These are phyloP conservation scores for Echeveria elegans DNA, from an alignment of 164 flowering plant species.

Conservation along the genomic window DNA sequence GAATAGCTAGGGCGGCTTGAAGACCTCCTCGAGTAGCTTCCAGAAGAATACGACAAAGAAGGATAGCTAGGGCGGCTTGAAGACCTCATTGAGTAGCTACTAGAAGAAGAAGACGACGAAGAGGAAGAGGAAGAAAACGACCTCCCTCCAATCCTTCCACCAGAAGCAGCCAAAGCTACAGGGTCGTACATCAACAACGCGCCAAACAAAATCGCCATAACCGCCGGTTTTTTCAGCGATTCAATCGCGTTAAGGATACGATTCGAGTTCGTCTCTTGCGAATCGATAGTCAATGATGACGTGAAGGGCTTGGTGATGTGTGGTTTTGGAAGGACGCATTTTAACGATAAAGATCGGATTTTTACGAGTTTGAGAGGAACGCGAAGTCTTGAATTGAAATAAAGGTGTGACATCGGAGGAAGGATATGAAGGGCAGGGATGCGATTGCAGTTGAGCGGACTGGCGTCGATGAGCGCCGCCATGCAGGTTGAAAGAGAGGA, in stretches of 20 bases:
- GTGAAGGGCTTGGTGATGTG: not conserved
- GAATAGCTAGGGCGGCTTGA: too few relatives aligned
- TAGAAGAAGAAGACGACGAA: too few relatives aligned
- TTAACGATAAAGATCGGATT: constrained; percentile 2
- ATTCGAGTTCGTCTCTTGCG: not conserved
- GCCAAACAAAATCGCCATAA: constrained; percentile 51
- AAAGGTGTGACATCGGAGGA: constrained; percentile 6
- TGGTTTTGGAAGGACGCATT: constrained; percentile 10
- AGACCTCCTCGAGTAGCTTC: too few relatives aligned
- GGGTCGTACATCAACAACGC: constrained; percentile 51
- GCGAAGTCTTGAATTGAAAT: not conserved
- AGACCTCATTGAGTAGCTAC: too few relatives aligned
- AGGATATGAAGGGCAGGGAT: constrained; percentile 11
- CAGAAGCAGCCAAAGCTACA: constrained; percentile 78
- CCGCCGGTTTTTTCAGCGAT: constrained; percentile 51
- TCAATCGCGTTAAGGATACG: constrained; percentile 22
- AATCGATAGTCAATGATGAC: not conserved
- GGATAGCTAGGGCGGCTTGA: too few relatives aligned
- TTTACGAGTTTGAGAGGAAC: not conserved
- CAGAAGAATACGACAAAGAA: too few relatives aligned
- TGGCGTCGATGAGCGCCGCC: constrained; percentile 20
- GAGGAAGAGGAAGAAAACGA: constrained; percentile 53
- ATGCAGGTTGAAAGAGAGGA: constrained; percentile 8
- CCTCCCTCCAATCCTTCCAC: constrained; percentile 86
- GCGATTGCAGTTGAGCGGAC: constrained; percentile 18